Evolutionary conservation across 129 eudicot genomes (phyloP).

Genomic region (Ambrosia artemisiifolia): DNA sequence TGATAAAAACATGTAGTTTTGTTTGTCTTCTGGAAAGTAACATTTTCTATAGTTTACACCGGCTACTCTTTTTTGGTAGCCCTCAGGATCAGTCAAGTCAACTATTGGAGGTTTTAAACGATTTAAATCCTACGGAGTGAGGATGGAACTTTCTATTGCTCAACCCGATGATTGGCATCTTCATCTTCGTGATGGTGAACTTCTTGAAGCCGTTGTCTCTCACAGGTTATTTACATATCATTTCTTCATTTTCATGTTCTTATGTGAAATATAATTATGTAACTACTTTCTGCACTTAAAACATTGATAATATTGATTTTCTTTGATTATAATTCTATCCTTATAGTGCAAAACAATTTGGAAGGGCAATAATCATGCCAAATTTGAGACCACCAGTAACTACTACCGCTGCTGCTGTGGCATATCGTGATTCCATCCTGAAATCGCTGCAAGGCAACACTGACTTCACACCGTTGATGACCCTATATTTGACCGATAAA

Average conservation of each 20-base stretch:
- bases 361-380: conserved; percentile 96
- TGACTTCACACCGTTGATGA: conserved; percentile 91
- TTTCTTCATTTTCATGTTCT: conserved; percentile 11
- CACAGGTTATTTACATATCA: conserved; percentile 50
- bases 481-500: conserved; percentile 84
- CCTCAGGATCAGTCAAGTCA: conserved; percentile 28
- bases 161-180: conserved; percentile 99
- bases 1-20: not conserved
- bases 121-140: conserved; percentile 28
- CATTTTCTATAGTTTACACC: no score
- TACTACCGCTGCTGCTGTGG: conserved; percentile 70
- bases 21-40: not conserved
- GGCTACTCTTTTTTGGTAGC: conserved; percentile 51
- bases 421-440: conserved; percentile 63
- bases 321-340: not conserved
- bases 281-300: not conserved
- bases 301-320: conserved; percentile 7
- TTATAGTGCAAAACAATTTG: conserved; percentile 70
- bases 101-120: conserved; percentile 24
- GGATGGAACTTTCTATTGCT: conserved; percentile 78
- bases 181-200: conserved; percentile 97
- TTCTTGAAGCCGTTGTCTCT: conserved; percentile 78
- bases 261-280: not conserved
- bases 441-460: conserved; percentile 57
- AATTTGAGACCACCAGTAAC: conserved; percentile 89